These are phyloP conservation scores for Penicillium sp. DNA, from an alignment of 2,329 filamentous ascomycete species.

Conservation along the genomic window DNA sequence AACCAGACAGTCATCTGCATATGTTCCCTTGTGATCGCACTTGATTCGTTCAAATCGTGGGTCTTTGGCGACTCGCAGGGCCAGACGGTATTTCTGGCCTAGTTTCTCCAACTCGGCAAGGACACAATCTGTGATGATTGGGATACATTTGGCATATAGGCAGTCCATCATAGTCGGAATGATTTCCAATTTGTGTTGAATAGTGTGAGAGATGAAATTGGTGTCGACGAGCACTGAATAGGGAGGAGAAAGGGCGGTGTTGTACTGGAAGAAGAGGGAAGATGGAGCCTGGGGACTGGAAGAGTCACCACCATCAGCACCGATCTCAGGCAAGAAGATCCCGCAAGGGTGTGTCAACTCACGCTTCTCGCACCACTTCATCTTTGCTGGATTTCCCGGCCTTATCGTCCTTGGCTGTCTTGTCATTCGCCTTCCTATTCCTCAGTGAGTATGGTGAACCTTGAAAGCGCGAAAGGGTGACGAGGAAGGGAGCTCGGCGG, in stretches of 20 bases:
- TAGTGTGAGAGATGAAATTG: slow-evolving; percentile 88
- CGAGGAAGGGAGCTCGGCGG: neutral
- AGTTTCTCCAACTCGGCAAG: slow-evolving; percentile 88
- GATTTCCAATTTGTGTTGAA: slow-evolving; percentile 86
- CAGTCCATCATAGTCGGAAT: slow-evolving; percentile 91
- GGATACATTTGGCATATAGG: slow-evolving; percentile 86
- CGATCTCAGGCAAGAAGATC: neutral
- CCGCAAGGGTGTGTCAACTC: neutral
- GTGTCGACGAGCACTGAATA: slow-evolving; percentile 82
- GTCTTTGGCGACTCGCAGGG: slow-evolving; percentile 81
- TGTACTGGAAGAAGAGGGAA: slow-evolving; percentile 85
- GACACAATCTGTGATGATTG: slow-evolving; percentile 81
- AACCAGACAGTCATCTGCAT: slow-evolving; percentile 84
- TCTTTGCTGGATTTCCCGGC: slow-evolving; percentile 16
- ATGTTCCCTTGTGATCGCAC: slow-evolving; percentile 88
- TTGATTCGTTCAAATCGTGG: slow-evolving; percentile 82
- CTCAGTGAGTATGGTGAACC: slow-evolving; percentile 1
- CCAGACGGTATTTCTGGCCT: slow-evolving; percentile 84
- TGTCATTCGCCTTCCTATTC: slow-evolving; percentile 24
- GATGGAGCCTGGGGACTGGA: slow-evolving; percentile 74
- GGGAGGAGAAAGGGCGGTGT: slow-evolving; percentile 80
- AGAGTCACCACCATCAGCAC: neutral
- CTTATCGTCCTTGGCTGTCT: slow-evolving; percentile 23
- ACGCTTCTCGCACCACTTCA: slow-evolving; percentile 30
- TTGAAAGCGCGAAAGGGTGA: neutral